A percentile compares a stretch with the other conserved stretches of the same genome.
These are phyloP conservation scores for Falciphora oryzae DNA, from an alignment of 2,329 filamentous ascomycete genomes.

Conservation along the genomic window DNA sequence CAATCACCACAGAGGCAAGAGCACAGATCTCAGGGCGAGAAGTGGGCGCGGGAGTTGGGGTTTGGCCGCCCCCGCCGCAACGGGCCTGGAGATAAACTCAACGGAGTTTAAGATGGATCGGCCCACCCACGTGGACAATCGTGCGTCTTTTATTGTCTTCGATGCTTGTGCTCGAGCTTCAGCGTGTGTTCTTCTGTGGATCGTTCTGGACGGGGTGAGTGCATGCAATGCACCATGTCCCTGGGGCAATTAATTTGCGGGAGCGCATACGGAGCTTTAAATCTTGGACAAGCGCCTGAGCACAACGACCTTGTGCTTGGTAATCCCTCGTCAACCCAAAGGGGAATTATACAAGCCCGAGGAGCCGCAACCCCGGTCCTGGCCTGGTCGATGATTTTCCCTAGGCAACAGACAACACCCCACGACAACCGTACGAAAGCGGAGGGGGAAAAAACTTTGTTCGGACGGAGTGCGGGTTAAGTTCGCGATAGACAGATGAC, in stretches of 20 bases:
- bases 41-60: too few species aligned
- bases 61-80: too few species aligned
- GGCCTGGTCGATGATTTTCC: too few species aligned
- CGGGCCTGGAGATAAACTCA: not conserved
- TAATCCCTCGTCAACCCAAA: not conserved
- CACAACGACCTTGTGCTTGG: too few species aligned
- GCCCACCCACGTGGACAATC: not conserved
- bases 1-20: too few species aligned
- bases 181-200: not conserved
- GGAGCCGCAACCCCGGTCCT: too few species aligned
- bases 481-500: not conserved
- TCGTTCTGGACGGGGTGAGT: too few species aligned
- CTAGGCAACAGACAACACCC: too few species aligned
- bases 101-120: not conserved
- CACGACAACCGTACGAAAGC: not conserved
- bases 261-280: not conserved
- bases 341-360: not conserved
- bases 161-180: not conserved
- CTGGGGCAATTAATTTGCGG: not conserved
- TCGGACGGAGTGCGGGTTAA: not conserved
- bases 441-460: not conserved
- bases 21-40: too few species aligned
- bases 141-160: not conserved
- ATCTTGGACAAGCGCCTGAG: not conserved
- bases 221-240: not conserved